Percentiles rank a stretch among this genome's conserved stretches.
phyloP scores from a whole-genome alignment of 2,329 filamentous ascomycete genomes.

The Lecanosticta acicola region DNA sequence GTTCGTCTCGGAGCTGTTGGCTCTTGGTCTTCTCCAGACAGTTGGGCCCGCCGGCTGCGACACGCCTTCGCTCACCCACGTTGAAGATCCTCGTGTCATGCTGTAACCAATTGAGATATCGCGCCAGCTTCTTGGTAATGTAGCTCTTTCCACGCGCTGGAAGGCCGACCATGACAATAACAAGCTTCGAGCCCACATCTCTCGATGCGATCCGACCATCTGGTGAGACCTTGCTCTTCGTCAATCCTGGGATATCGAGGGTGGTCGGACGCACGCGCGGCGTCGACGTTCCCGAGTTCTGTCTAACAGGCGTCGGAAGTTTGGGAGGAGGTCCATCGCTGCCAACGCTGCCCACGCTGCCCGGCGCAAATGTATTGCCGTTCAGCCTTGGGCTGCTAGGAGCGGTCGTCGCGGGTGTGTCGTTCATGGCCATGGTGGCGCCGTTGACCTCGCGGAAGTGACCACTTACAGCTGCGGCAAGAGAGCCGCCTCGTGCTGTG shows the following conservation, averaged over 20 bases:
- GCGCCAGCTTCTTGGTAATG: constrained; percentile 94
- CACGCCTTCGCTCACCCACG: constrained; percentile 82
- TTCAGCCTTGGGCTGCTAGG: constrained; percentile 45
- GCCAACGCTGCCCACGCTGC: constrained; percentile 9
- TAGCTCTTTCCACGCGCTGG: constrained; percentile 96
- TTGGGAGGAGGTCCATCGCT: constrained; percentile 20
- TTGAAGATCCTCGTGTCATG: constrained; percentile 97
- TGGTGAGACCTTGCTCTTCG: constrained; percentile 88
- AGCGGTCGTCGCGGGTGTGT: constrained; percentile 59
- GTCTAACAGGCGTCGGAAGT: constrained; percentile 59
- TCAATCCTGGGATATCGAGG: constrained; percentile 93
- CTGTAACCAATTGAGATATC: constrained; percentile 95
- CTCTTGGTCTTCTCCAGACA: constrained; percentile 30
- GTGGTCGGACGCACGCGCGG: constrained; percentile 86
- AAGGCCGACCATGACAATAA: constrained; percentile 97
- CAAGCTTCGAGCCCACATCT: constrained; percentile 92
- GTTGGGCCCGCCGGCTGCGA: constrained; percentile 59
- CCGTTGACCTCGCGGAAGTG: constrained; percentile 20
- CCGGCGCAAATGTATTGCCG: constrained; percentile 17
- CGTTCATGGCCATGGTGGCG: constrained; percentile 46
- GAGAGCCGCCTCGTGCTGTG: constrained; percentile 11
- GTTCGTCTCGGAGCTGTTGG: constrained; percentile 10
- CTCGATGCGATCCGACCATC: constrained; percentile 89
- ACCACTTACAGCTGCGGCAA: constrained; percentile 27
- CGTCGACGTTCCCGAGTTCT: constrained; percentile 70